phyloP scores from a whole-genome alignment of 331 rosid genomes.

The Quercus tomentella region DNA sequence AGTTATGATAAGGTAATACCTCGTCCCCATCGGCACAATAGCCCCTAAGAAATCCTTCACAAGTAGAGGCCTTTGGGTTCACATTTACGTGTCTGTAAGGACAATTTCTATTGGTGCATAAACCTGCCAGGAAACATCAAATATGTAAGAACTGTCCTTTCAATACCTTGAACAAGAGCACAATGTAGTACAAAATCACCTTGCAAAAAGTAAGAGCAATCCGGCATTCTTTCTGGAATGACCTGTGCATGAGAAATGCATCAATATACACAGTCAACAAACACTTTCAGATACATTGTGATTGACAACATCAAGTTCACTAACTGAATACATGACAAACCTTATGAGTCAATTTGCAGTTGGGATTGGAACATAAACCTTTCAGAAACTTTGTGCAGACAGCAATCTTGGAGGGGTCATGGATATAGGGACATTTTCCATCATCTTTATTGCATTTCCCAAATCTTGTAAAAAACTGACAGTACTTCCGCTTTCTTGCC shows the following conservation, averaged over 20 bases:
- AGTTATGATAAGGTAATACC: constrained; percentile 45
- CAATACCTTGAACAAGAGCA: constrained; percentile 6
- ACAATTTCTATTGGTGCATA: constrained; percentile 76
- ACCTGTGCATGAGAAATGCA: constrained; percentile 55
- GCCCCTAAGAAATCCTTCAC: constrained; percentile 94
- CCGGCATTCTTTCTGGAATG: constrained; percentile 97
- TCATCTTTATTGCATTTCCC: constrained; percentile 92
- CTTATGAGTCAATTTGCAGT: constrained; percentile 97
- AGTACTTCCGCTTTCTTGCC: constrained; percentile 81
- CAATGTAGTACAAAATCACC: constrained; percentile 39
- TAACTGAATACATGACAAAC: constrained; percentile 39
- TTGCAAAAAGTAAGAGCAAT: constrained; percentile 91
- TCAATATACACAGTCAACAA: constrained; percentile 13
- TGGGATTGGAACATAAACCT: constrained; percentile 78
- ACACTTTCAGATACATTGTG: constrained; percentile 15
- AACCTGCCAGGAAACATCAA: constrained; percentile 61
- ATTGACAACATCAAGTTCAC: constrained; percentile 29
- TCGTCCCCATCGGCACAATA: constrained; percentile 90
- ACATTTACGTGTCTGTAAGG: constrained; percentile 95
- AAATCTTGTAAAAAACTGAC: constrained; percentile 93
- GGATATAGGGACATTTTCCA: constrained; percentile 92
- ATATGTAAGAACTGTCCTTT: constrained; percentile 40
- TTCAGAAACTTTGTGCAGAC: constrained; percentile 96
- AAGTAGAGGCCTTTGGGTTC: constrained; percentile 75
- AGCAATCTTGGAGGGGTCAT: constrained; percentile 91